Base-by-base conservation (phyloP, 208 protist species). In the Trypanosoma vivax region DNA sequence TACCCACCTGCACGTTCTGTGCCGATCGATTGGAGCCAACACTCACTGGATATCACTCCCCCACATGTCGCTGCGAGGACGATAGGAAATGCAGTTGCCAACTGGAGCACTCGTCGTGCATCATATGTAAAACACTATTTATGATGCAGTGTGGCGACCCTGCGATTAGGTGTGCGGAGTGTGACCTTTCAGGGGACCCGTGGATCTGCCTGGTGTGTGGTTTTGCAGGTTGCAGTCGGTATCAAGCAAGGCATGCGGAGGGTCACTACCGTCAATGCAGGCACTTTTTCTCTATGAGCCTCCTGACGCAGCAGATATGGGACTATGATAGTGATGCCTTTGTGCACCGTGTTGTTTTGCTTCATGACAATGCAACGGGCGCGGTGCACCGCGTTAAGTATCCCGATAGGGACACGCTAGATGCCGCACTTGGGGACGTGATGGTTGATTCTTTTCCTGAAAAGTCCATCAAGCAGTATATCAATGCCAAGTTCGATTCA, bases 181-280 rank as follows among this genome's bases (percentile, higher is more conserved):
- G 88, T 58, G 51, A 74, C 0, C 61, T 82, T 35, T 40, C 66
- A 3, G 76, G 77, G 2, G 88, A 95, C 48, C 79, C 83, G 25
- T 96, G 90, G 90, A 79, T 92, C 39, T 96, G 90, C 53, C 50
- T 95, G 16, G 60, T 92, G n/a, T 96, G 90, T 65, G 86, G 86
- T 23, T 94, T 88, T 64, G 80, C 93, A 1, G 90, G 90, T n/a
- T 96, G 90, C 57, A 91, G 88, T 57, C 71, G 90, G 6, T 96
- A 96, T 58, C 84, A 90, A 39, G 78, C 71, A n/a, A 86, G 80
- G 77, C 90, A 96, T 64, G 88, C 88, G 38, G 78, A 76, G 43
- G 72, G 90, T 0, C 90, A 96, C 65, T 94, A 67, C 37, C 29
- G 79, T 0, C 43, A 60, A 7, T 24, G 54, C 9, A 42, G 53